Conservation (phyloP, 441 rosid species). For the Cnidoscolus chayamansa region DNA sequence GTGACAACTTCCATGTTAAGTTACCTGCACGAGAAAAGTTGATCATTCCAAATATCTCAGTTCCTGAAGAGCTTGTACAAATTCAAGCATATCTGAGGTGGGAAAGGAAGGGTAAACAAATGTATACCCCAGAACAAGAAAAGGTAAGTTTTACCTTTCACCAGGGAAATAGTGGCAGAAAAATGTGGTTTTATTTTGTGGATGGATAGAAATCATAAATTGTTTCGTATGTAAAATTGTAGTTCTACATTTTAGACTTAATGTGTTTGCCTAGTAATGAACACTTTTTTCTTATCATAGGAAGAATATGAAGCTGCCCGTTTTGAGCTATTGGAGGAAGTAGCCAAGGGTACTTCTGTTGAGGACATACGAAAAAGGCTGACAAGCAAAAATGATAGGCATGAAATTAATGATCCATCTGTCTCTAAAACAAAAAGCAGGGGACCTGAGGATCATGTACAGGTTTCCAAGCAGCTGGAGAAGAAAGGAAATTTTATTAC, state of each 20-base stretch:
- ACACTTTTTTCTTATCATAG: conserved; percentile 37
- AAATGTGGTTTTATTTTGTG: background rate
- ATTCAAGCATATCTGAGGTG: conserved; percentile 90
- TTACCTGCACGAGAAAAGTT: conserved; percentile 50
- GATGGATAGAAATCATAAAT: background rate
- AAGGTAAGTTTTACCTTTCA: conserved; percentile 47
- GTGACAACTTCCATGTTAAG: conserved; percentile 63
- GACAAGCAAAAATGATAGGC: conserved; percentile 45
- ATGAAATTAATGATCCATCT: conserved; percentile 38
- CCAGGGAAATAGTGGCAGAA: background rate
- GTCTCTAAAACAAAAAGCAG: conserved; percentile 31
- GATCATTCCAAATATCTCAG: conserved; percentile 38
- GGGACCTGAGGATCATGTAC: conserved; percentile 62
- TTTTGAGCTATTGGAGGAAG: conserved; percentile 72
- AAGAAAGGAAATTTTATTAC: conserved; percentile 37
- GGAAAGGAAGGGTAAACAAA: conserved; percentile 97
- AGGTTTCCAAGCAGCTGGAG: conserved; percentile 50
- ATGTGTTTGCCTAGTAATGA: conserved; percentile 8
- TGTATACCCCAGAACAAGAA: conserved; percentile 80
- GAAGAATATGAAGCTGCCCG: conserved; percentile 97
- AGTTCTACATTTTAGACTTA: background rate
- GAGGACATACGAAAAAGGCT: conserved; percentile 68
- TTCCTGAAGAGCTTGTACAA: conserved; percentile 97
- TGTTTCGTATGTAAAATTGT: background rate
- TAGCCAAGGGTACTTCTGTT: conserved; percentile 67